These are phyloP conservation scores for Rhodomyrtus tomentosa DNA, from an alignment of 345 rosid species.

Conservation along the genomic window DNA sequence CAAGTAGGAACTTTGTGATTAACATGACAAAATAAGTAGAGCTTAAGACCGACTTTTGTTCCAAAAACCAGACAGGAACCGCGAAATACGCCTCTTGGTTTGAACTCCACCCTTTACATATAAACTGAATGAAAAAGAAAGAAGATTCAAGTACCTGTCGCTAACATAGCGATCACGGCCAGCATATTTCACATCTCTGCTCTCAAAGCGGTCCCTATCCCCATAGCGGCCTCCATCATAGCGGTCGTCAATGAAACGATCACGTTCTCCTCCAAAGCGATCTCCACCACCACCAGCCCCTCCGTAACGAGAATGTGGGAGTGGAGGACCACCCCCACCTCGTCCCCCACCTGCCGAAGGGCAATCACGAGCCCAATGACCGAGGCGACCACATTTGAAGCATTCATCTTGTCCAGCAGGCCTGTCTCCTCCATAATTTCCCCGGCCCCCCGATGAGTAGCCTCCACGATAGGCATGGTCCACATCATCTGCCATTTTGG, in stretches of 20 bases:
- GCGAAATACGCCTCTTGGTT: background rate
- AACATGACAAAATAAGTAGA: background rate
- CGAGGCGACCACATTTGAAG: constrained; percentile 87
- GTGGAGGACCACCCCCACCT: constrained; percentile 53
- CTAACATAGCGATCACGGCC: constrained; percentile 59
- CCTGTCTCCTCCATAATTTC: constrained; percentile 57
- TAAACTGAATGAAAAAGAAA: background rate
- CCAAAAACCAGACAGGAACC: background rate
- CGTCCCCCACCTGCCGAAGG: constrained; percentile 82
- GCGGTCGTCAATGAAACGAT: constrained; percentile 82
- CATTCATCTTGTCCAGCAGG: constrained; percentile 81
- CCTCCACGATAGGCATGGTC: constrained; percentile 81
- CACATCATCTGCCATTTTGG: constrained; percentile 70
- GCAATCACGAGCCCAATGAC: constrained; percentile 99
- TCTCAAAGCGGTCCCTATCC: constrained; percentile 75
- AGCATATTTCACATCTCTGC: constrained; percentile 54
- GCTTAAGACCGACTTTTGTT: background rate
- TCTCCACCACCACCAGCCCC: constrained; percentile 63
- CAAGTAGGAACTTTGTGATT: background rate
- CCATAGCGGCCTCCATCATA: constrained; percentile 81
- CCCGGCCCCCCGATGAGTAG: constrained; percentile 60
- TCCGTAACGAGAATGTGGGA: constrained; percentile 71
- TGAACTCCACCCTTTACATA: background rate
- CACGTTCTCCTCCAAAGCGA: constrained; percentile 73
- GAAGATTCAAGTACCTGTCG: constrained; percentile 50